A percentile compares a stretch with the other conserved stretches of the same genome.
Evolutionary conservation across 2,329 filamentous ascomycete species (phyloP).

Genomic region (Sporothrix phasma): DNA sequence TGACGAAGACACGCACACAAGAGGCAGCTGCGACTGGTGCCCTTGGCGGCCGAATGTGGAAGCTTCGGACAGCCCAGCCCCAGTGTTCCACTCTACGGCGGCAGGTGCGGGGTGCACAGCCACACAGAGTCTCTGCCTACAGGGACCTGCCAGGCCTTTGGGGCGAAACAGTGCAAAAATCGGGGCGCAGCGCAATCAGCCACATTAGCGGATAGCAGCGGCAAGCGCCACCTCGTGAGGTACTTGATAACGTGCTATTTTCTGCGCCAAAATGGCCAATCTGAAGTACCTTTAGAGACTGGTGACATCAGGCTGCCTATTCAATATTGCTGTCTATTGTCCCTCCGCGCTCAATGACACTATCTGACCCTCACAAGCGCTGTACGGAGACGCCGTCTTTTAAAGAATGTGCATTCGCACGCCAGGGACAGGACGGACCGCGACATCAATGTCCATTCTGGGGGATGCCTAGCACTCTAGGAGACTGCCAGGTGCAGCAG

Average conservation of each 20-base stretch:
- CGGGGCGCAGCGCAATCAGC: constrained; percentile 5
- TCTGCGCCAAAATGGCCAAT: background rate
- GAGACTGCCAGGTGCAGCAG: too few relatives aligned
- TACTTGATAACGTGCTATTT: background rate
- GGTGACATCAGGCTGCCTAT: constrained; percentile 1
- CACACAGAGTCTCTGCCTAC: background rate
- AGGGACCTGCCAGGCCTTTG: background rate
- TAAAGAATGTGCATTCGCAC: too few relatives aligned
- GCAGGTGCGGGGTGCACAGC: constrained; percentile 13
- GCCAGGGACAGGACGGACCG: too few relatives aligned
- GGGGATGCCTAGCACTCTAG: too few relatives aligned
- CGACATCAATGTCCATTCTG: too few relatives aligned
- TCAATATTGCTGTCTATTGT: background rate
- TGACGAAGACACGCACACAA: constrained; percentile 3
- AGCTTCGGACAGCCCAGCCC: constrained; percentile 1
- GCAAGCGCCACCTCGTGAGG: background rate
- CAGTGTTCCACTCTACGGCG: background rate
- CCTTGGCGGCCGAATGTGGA: background rate
- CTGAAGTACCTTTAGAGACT: background rate
- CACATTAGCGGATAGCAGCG: constrained; percentile 4
- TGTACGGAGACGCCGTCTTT: background rate
- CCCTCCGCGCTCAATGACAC: background rate
- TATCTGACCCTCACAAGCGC: background rate
- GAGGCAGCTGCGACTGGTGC: constrained; percentile 1
- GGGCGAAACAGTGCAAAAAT: background rate